Evolutionary conservation across 2,329 filamentous ascomycete genomes (phyloP), one percentile per base, ranked within the genome.

Genomic region (Aspergillus brasiliensis): DNA sequence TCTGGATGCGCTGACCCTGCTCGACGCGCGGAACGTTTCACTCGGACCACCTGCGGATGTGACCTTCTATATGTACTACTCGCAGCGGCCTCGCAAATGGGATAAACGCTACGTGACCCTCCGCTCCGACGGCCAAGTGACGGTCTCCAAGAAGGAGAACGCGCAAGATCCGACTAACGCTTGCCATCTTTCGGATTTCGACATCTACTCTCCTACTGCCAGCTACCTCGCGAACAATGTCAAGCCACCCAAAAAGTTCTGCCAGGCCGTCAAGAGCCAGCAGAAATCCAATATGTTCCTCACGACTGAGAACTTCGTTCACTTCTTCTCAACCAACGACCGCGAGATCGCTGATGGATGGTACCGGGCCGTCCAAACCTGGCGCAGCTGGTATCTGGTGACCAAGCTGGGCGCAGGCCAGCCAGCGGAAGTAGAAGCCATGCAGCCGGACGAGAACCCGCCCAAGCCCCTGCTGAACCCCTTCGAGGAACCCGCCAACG

Each of bases 381-480:
- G 93, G 93, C 86, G 94, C 60, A 96, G 91, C 74, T 97, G 92
- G 92, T 97, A 97, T 70, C 78, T 97, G 7, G 89, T 91, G 46
- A 88, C 91, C 67, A 87, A 87, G 62, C 84, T 89, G 71, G 86
- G 87, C 17, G 83, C 84, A 57, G 81, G 80, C n/a, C 71, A 80
- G 61, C 78, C 77, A 17, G 31, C 38, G 5, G 51, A 55, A 6
- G 34, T 37, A 8, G 55, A 57, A 5, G 67, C 74, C 40, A 64
- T 38, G 53, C 17, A 61, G 8, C 51, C 44, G 51, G 56, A 67
- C 54, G 48, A 65, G 62, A 13, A 53, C 51, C n/a, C 56, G 59
- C 40, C n/a, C 53, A 82, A 86, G 65, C 89, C 91, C 0, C 75
- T 92, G 3, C 74, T 92, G 8, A 86, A 83, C 40, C 80, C 82